A percentile compares a stretch with the other conserved stretches of the same genome.
These are phyloP conservation scores for Aspergillus bertholletiae DNA, from an alignment of 495 filamentous ascomycete species.

Conservation along the genomic window DNA sequence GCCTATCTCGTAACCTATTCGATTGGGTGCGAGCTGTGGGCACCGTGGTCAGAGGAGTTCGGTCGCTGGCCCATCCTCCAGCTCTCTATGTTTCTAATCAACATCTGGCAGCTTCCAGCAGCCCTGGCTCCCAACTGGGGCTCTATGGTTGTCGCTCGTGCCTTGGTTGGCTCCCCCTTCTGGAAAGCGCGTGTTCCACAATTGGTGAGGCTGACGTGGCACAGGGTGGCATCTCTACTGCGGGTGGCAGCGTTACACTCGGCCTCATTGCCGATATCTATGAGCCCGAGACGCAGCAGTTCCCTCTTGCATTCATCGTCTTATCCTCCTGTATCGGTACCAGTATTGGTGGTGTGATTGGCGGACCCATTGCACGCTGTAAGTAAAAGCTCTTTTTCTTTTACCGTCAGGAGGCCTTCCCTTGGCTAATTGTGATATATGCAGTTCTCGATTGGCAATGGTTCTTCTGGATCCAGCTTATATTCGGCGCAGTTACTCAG, in stretches of 20 bases:
- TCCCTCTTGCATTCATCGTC: slow-evolving; percentile 69
- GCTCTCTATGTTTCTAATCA: slow-evolving; percentile 64
- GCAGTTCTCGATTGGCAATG: slow-evolving; percentile 70
- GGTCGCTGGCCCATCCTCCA: slow-evolving; percentile 74
- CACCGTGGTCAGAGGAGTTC: slow-evolving; percentile 76
- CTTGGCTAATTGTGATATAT: too few relatives aligned
- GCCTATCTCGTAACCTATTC: slow-evolving; percentile 72
- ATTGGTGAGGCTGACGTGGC: too few relatives aligned
- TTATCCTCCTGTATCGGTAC: slow-evolving; percentile 75
- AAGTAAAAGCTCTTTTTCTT: too few relatives aligned
- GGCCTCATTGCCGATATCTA: slow-evolving; percentile 83
- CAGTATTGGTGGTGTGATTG: slow-evolving; percentile 73
- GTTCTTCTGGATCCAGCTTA: slow-evolving; percentile 79
- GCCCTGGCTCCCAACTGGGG: slow-evolving; percentile 67
- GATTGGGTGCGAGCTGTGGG: slow-evolving; percentile 81
- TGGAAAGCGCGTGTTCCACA: too few relatives aligned
- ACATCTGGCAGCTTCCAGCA: slow-evolving; percentile 72
- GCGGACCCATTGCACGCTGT: slow-evolving; percentile 69
- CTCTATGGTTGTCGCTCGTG: slow-evolving; percentile 61
- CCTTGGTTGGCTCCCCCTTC: slow-evolving; percentile 67
- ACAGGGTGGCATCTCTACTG: too few relatives aligned
- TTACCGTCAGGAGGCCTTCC: too few relatives aligned
- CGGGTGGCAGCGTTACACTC: slow-evolving; percentile 76
- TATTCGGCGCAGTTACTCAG: slow-evolving; percentile 66
- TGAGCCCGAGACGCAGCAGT: slow-evolving; percentile 63